These are phyloP conservation scores for Sechiopsis laciniata DNA, from an alignment of 306 rosid genomes.

Conservation along the genomic window DNA sequence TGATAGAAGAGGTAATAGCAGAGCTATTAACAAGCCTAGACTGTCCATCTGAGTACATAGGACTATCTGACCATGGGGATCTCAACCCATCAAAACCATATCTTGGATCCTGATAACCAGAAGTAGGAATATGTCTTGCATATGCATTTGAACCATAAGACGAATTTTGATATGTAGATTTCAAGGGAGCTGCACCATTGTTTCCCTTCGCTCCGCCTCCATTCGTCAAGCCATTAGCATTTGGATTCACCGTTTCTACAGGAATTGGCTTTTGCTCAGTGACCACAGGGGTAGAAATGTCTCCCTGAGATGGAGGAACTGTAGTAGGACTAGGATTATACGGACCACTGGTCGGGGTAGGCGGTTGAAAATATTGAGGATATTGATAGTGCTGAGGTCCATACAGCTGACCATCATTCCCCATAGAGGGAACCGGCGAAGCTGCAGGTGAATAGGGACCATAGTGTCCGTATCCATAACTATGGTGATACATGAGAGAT, in stretches of 20 bases:
- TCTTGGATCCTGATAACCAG: conserved; percentile 85
- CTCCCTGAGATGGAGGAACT: conserved; percentile 58
- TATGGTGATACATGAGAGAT: conserved; percentile 72
- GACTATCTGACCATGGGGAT: conserved; percentile 65
- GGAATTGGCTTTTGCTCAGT: conserved; percentile 67
- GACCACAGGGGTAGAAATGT: conserved; percentile 52
- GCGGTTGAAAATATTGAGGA: conserved; percentile 80
- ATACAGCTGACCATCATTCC: conserved; percentile 86
- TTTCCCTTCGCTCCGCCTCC: conserved; percentile 52
- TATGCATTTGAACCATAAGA: conserved; percentile 39
- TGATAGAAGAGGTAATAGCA: conserved; percentile 42
- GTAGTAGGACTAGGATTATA: conserved; percentile 36
- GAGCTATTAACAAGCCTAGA: conserved; percentile 57
- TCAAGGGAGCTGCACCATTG: conserved; percentile 34
- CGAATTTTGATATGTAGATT: conserved; percentile 35
- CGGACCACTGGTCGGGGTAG: conserved; percentile 71
- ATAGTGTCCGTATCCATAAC: conserved; percentile 88
- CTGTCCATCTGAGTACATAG: conserved; percentile 79
- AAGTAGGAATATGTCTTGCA: conserved; percentile 49
- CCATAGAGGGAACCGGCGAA: conserved; percentile 89
- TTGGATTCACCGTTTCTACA: conserved; percentile 54
- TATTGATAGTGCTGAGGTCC: conserved; percentile 96
- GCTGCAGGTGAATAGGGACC: conserved; percentile 90
- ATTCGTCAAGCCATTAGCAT: conserved; percentile 45
- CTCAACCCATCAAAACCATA: conserved; percentile 54